Evolutionary conservation across 306 rosid genomes (phyloP).

Genomic region (Ziziphus jujuba): DNA sequence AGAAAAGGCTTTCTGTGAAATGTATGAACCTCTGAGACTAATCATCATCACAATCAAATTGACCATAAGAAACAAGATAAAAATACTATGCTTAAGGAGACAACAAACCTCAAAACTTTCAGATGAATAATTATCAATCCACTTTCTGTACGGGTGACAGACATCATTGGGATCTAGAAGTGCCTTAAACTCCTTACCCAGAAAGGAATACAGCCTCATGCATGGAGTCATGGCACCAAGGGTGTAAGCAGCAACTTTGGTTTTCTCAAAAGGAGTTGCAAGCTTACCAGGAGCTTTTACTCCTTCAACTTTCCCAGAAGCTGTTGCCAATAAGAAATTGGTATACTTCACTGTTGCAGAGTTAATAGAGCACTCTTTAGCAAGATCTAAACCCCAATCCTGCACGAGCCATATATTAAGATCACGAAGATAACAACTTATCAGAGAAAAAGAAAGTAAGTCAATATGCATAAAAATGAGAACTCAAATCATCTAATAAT

Average conservation of each 20-base stretch:
- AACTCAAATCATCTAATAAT: neutral
- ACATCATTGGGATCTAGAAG: conserved; percentile 41
- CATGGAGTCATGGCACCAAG: conserved; percentile 97
- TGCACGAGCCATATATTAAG: conserved; percentile 35
- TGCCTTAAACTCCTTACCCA: conserved; percentile 70
- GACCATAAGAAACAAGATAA: conserved; percentile 32
- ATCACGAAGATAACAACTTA: conserved; percentile 18
- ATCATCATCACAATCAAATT: conserved; percentile 23
- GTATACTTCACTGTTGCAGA: conserved; percentile 84
- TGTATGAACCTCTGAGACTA: conserved; percentile 30
- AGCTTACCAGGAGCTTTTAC: conserved; percentile 85
- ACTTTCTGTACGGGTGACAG: conserved; percentile 76
- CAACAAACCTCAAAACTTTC: conserved; percentile 80
- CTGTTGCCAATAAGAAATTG: conserved; percentile 89
- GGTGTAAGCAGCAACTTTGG: conserved; percentile 93
- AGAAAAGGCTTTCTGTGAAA: conserved; percentile 36
- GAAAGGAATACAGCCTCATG: conserved; percentile 88
- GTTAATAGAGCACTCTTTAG: conserved; percentile 51
- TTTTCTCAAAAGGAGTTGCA: conserved; percentile 98
- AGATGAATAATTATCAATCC: conserved; percentile 83
- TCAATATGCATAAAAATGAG: conserved; percentile 7
- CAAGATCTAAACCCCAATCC: conserved; percentile 84
- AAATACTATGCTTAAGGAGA: conserved; percentile 27
- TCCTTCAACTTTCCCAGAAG: conserved; percentile 94
- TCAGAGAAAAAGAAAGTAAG: neutral